Evolutionary conservation across 2,329 filamentous ascomycete species (phyloP), one percentile per base, ranked within the genome.

Genomic region (Dothidotthia symphoricarpi): DNA sequence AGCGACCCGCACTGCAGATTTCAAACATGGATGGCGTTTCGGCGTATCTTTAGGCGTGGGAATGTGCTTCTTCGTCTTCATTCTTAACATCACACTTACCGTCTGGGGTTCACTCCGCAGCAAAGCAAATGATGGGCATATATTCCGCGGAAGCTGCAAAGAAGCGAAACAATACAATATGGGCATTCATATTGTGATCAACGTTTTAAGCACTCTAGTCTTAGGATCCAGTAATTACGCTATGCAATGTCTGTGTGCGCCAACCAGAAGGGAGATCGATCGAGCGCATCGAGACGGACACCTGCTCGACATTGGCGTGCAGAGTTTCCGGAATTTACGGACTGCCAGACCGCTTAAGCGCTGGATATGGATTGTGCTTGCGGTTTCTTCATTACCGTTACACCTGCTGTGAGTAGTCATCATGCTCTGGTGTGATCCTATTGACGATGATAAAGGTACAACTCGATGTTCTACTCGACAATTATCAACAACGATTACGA

Each of bases 161-260:
- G n/a, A n/a, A n/a, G n/a, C n/a, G n/a, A n/a, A n/a, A n/a, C n/a
- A 36, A 17, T 15, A 24, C 6, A 45, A 37, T 13, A 40, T 30
- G 11, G 38, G 34, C 12, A 12, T 72, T 0, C 75, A 78, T 52
- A 49, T 77, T 15, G 36, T 66, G 1, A 71, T 78, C 48, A 78
- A 78, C 56, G 41, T 66, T 1, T 53, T 75, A 16, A 67, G 68
- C 16, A 75, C 72, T 0, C 30, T 66, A 0, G 39, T 76, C 5
- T 61, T 77, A 1, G 65, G 66, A 1, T 71, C 71, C 3, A 73
- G 69, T 24, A 76, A 75, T 47, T 76, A 74, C 39, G 69, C 66
- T 28, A 76, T 76, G 70, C 76, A 79, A 41, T 62, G 70, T n/a
- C 53, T 79, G 10, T 67, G 56, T 15, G 66, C 75, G 1, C 75